Conservation (phyloP, 345 rosid genomes). For the Turnera subulata region DNA sequence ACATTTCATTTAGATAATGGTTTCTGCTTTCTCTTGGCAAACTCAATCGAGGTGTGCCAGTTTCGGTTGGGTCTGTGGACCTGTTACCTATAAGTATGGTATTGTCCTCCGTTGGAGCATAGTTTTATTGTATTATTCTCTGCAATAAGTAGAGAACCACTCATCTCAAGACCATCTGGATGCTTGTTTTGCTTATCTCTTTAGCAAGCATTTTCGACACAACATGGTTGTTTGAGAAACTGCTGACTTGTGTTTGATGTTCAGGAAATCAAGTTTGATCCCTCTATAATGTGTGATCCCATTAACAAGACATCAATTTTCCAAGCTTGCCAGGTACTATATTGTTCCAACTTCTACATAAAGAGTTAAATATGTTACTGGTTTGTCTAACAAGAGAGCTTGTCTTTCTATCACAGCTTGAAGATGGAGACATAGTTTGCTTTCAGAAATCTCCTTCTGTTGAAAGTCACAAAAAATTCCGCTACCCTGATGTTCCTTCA, state of each 20-base stretch:
- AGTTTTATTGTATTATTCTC: too few species aligned
- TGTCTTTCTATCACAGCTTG: background rate
- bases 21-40: too few species aligned
- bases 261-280: background rate
- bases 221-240: background rate
- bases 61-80: too few species aligned
- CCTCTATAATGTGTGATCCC: background rate
- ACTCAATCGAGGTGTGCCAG: too few species aligned
- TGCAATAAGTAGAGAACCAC: too few species aligned
- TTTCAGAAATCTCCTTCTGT: background rate
- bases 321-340: background rate
- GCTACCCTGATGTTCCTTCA: background rate
- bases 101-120: too few species aligned
- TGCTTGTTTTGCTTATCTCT: background rate
- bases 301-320: background rate
- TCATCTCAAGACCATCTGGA: too few species aligned
- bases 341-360: background rate
- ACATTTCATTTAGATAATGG: too few species aligned
- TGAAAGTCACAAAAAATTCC: background rate
- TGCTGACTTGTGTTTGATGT: background rate
- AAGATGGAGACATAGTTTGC: background rate
- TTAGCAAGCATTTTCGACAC: too few species aligned
- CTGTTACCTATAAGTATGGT: too few species aligned
- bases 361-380: background rate
- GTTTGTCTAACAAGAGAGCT: background rate